These are phyloP conservation scores for Apiospora koreana DNA, from an alignment of 2,329 filamentous ascomycete species.

Conservation along the genomic window DNA sequence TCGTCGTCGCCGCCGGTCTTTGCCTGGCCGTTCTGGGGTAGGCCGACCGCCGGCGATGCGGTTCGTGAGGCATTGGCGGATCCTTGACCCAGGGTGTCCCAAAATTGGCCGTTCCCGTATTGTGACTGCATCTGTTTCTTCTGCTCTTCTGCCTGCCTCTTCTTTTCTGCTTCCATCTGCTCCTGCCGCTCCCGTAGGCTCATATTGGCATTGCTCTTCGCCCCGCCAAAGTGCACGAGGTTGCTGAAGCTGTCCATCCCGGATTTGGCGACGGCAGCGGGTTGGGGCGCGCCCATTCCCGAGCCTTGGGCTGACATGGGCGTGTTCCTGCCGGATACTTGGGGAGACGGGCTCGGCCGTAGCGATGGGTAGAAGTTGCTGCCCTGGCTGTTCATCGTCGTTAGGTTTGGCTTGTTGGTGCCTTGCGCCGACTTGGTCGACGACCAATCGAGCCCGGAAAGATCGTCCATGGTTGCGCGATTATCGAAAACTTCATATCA, in stretches of 20 bases:
- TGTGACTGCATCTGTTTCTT: constrained; percentile 72
- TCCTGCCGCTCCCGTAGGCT: constrained; percentile 78
- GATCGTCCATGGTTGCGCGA: constrained; percentile 33
- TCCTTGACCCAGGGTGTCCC: constrained; percentile 66
- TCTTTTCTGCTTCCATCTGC: constrained; percentile 64
- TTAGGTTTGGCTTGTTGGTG: constrained; percentile 23
- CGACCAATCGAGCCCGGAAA: constrained; percentile 35
- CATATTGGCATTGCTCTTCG: constrained; percentile 68
- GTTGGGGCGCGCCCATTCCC: constrained; percentile 44
- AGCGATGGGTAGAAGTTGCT: constrained; percentile 41
- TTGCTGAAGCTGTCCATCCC: constrained; percentile 76
- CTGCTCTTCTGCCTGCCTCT: constrained; percentile 73
- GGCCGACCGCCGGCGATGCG: constrained; percentile 38
- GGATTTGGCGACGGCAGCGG: constrained; percentile 49
- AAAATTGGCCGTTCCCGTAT: constrained; percentile 76
- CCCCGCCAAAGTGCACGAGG: constrained; percentile 64
- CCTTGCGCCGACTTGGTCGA: constrained; percentile 28
- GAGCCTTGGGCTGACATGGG: constrained; percentile 54
- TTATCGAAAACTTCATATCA: constrained; percentile 28
- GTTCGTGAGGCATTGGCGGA: constrained; percentile 51
- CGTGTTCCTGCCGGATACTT: constrained; percentile 57
- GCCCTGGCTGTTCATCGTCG: constrained; percentile 29
- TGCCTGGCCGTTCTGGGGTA: constrained; percentile 27
- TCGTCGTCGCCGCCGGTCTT: constrained; percentile 53
- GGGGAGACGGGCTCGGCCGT: constrained; percentile 57